These are phyloP conservation scores for Lasiodiplodia gonubiensis DNA, from an alignment of 2,329 filamentous ascomycete genomes.

Conservation along the genomic window DNA sequence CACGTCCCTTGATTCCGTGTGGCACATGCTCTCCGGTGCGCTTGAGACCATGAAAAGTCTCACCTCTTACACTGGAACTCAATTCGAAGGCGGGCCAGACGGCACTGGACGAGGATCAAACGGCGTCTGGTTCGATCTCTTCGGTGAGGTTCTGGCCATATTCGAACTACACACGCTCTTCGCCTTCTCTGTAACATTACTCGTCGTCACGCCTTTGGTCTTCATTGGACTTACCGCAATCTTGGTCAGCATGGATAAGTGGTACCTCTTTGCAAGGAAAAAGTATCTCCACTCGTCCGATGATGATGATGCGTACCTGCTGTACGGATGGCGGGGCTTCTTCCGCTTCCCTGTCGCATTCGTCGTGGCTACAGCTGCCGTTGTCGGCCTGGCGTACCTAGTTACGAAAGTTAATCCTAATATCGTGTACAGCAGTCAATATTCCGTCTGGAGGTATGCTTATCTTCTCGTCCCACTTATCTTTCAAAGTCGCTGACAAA, in stretches of 20 bases:
- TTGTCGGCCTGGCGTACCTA: constrained; percentile 75
- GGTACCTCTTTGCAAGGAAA: constrained; percentile 81
- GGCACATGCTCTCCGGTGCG: constrained; percentile 93
- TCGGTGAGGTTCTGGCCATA: constrained; percentile 78
- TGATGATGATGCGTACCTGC: constrained; percentile 63
- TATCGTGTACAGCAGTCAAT: constrained; percentile 88
- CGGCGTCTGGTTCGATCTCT: constrained; percentile 93
- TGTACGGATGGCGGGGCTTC: constrained; percentile 81
- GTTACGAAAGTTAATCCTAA: constrained; percentile 84
- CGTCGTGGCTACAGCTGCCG: constrained; percentile 68
- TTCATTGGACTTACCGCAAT: constrained; percentile 72
- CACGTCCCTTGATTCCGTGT: constrained; percentile 72
- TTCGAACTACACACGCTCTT: constrained; percentile 81
- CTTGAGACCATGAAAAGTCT: constrained; percentile 75
- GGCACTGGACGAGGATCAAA: constrained; percentile 69
- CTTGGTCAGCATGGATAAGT: constrained; percentile 75
- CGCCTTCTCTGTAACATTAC: constrained; percentile 81
- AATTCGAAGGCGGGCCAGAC: constrained; percentile 68
- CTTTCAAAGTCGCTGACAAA: neutral
- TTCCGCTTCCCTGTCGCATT: constrained; percentile 83
- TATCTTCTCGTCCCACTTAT: neutral
- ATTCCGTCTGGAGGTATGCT: constrained; percentile 72
- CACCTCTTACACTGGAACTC: constrained; percentile 68
- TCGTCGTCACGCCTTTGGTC: constrained; percentile 78
- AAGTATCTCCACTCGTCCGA: constrained; percentile 66